These are phyloP conservation scores for Eutypa lata DNA, from an alignment of 2,329 filamentous ascomycete genomes.

Conservation along the genomic window DNA sequence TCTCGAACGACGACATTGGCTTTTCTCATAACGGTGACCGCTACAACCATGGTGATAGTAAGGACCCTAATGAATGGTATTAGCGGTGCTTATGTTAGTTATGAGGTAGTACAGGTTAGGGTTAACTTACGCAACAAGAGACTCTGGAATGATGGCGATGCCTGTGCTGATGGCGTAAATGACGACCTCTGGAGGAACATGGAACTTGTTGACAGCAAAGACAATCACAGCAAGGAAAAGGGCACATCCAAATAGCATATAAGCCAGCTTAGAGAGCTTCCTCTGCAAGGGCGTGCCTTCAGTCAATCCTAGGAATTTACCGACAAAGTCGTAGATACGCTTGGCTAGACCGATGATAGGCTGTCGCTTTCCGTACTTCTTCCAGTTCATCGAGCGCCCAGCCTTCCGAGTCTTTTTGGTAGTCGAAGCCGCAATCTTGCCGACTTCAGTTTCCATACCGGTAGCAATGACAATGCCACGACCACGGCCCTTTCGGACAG, in stretches of 20 bases:
- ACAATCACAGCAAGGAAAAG: conserved; percentile 55
- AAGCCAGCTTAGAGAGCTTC: conserved; percentile 74
- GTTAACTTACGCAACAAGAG: conserved; percentile 55
- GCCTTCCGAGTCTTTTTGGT: conserved; percentile 54
- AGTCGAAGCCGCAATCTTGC: conserved; percentile 61
- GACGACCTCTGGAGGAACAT: conserved; percentile 49
- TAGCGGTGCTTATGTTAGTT: neutral
- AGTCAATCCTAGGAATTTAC: conserved; percentile 58
- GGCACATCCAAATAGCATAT: conserved; percentile 72
- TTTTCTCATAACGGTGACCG: conserved; percentile 62
- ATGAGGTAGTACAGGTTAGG: neutral
- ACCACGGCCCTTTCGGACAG: conserved; percentile 69
- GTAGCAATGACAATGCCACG: conserved; percentile 70
- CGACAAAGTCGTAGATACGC: conserved; percentile 46
- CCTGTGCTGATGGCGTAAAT: conserved; percentile 57
- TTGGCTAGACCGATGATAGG: conserved; percentile 44
- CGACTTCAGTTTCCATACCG: conserved; percentile 69
- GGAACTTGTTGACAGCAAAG: conserved; percentile 54
- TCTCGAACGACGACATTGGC: conserved; percentile 64
- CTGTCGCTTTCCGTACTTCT: conserved; percentile 50
- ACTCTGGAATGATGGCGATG: conserved; percentile 62
- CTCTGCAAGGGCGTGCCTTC: conserved; percentile 76
- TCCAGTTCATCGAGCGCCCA: conserved; percentile 49
- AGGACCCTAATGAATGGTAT: conserved; percentile 43
- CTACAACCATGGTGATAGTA: conserved; percentile 68